Conservation (phyloP, 1,284 basidiomycete genomes). For the Heterobasidion parviporum region DNA sequence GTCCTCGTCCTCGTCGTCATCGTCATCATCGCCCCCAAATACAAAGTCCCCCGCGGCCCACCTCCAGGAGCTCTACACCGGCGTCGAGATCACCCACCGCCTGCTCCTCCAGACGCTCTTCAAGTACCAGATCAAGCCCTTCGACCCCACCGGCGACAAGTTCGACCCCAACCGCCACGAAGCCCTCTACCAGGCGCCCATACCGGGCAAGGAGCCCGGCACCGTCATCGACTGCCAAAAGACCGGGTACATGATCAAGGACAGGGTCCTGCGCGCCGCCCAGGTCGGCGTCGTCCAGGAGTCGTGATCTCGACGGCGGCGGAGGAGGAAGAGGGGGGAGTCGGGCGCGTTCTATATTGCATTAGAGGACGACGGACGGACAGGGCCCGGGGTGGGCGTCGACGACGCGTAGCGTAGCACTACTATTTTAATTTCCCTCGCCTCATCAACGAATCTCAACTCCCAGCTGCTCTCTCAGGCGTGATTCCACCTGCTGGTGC, state of each 20-base stretch:
- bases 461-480: conserved; percentile 52
- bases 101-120: conserved; percentile 85
- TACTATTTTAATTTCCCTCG: conserved; percentile 12
- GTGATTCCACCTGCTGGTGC: conserved; percentile 51
- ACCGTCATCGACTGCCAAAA: conserved; percentile 91
- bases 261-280: conserved; percentile 86
- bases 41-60: conserved; percentile 49
- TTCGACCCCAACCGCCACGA: conserved; percentile 97
- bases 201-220: conserved; percentile 81
- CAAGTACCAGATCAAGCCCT: conserved; percentile 86
- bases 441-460: conserved; percentile 65
- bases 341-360: conserved; percentile 5
- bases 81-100: conserved; percentile 90
- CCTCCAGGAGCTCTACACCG: conserved; percentile 71
- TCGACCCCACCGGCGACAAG: conserved; percentile 85
- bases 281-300: conserved; percentile 94
- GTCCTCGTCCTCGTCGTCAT: conserved; percentile 10
- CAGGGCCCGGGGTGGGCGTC: background rate
- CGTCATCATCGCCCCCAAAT: conserved; percentile 22
- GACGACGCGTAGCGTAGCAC: conserved; percentile 10
- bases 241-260: conserved; percentile 88
- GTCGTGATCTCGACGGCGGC: conserved; percentile 31
- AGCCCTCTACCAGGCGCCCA: conserved; percentile 92
- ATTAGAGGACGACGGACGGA: conserved; percentile 3
- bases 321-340: conserved; percentile 3